These are phyloP conservation scores for Serendipita indica DNA, from an alignment of 768 basidiomycete genomes.

Conservation along the genomic window DNA sequence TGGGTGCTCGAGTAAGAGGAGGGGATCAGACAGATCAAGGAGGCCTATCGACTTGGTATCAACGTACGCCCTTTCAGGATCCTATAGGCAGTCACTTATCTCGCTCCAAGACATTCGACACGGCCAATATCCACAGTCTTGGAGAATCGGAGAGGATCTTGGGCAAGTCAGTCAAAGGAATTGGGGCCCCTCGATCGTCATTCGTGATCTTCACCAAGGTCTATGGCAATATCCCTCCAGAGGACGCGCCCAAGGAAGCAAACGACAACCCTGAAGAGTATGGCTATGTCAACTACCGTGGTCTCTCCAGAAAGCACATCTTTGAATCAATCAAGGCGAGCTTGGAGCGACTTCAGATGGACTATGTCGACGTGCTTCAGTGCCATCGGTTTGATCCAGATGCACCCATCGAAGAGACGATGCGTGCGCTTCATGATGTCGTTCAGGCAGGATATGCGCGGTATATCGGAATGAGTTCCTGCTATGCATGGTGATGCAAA, in stretches of 20 bases:
- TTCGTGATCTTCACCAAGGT: constrained; percentile 33
- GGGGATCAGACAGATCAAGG: constrained; percentile 37
- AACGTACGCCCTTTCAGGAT: constrained; percentile 15
- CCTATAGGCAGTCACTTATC: neutral
- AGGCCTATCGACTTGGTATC: constrained; percentile 23
- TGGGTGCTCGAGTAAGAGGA: constrained; percentile 36
- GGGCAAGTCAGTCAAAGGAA: constrained; percentile 33
- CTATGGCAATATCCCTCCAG: neutral
- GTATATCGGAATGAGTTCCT: constrained; percentile 29
- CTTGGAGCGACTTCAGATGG: constrained; percentile 26
- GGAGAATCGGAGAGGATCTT: constrained; percentile 27
- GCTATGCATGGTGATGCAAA: constrained; percentile 23
- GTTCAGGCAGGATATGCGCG: constrained; percentile 25
- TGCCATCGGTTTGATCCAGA: constrained; percentile 34
- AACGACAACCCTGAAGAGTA: constrained; percentile 8
- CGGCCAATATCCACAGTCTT: constrained; percentile 25
- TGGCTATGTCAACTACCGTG: constrained; percentile 20
- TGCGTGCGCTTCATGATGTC: constrained; percentile 30
- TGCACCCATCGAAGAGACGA: constrained; percentile 37
- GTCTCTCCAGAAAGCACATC: constrained; percentile 25
- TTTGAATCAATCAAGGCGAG: constrained; percentile 37
- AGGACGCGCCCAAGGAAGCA: neutral
- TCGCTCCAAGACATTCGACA: constrained; percentile 34
- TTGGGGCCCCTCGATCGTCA: constrained; percentile 23
- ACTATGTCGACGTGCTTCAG: constrained; percentile 31